Evolutionary conservation across 75 land plant species (phyloP), one percentile per base, ranked within the genome.

Genomic region (Pinus albicaulis): DNA sequence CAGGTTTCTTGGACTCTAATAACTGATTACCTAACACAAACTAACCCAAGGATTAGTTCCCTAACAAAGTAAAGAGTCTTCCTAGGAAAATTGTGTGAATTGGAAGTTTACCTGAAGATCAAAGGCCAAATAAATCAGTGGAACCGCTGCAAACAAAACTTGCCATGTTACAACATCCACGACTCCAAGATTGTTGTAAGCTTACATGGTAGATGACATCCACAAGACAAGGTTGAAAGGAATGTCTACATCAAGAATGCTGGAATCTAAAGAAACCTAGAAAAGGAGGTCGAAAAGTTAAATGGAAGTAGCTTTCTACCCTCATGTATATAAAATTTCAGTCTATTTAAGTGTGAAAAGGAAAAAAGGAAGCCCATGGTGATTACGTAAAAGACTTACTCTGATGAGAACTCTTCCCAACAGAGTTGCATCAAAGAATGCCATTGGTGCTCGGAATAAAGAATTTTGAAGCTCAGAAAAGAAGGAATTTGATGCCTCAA

Each of bases 371-470:
- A 59, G 12, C 53, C 26, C 3, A 61, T 12, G 41, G 70, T 66
- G 19, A 66, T 66, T 59, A 7, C 7, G 77, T 8, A 19, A 20
- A 56, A 28, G 25, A 56, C 85, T 74, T 86, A 96, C 99, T 83
- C 96, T 82, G 73, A 90, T 93, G 10, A 96, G 82, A 56, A 96
- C 87, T 74, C 99, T 88, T 57, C 99, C 96, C 14, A 84, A 31
- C 48, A 96, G 99, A 12, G 99, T 96, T 8, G 96, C 82, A 78
- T 96, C 99, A 77, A 81, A 96, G 76, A 96, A 96, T 55, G 94
- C 81, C 94, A 93, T 91, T 19, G 99, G 96, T 74, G 99, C 99
- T 15, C 87, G 82, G 74, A 96, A 88, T 15, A 96, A 64, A 58
- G 94, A 88, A 55, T 25, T 80, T 25, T 88, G 24, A 20, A 93